Evolutionary conservation across 2,329 filamentous ascomycete genomes (phyloP).

Genomic region (Talaromyces marneffei): DNA sequence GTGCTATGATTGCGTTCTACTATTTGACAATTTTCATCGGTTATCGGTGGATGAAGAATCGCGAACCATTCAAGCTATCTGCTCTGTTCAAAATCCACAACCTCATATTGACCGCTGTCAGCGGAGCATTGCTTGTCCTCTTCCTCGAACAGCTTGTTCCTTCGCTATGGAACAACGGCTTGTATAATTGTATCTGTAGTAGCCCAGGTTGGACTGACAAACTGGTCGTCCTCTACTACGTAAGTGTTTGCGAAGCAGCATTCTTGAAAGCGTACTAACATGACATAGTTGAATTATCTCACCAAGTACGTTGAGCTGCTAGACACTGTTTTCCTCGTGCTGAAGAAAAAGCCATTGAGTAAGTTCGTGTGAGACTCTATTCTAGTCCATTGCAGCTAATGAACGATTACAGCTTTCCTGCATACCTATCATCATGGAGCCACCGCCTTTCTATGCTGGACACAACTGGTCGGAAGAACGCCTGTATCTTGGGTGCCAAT

Average conservation of each 20-base stretch:
- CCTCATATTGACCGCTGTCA: slow-evolving; percentile 78
- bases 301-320: slow-evolving; percentile 90
- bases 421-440: slow-evolving; percentile 96
- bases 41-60: slow-evolving; percentile 76
- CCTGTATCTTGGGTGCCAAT: slow-evolving; percentile 89
- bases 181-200: slow-evolving; percentile 75
- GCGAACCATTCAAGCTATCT: slow-evolving; percentile 74
- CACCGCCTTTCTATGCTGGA: slow-evolving; percentile 89
- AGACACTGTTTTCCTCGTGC: slow-evolving; percentile 86
- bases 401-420: slow-evolving; percentile 59
- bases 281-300: slow-evolving; percentile 73
- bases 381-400: neutral
- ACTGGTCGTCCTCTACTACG: slow-evolving; percentile 85
- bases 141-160: slow-evolving; percentile 82
- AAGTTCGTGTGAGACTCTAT: neutral
- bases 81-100: slow-evolving; percentile 85
- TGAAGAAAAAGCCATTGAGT: slow-evolving; percentile 92
- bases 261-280: neutral
- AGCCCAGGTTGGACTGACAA: slow-evolving; percentile 83
- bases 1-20: slow-evolving; percentile 68
- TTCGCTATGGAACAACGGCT: slow-evolving; percentile 67
- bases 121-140: slow-evolving; percentile 65
- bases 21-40: slow-evolving; percentile 85
- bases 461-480: slow-evolving; percentile 79
- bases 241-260: slow-evolving; percentile 45